Conservation (phyloP, 495 filamentous ascomycete species). For the Daldinia concentrica region DNA sequence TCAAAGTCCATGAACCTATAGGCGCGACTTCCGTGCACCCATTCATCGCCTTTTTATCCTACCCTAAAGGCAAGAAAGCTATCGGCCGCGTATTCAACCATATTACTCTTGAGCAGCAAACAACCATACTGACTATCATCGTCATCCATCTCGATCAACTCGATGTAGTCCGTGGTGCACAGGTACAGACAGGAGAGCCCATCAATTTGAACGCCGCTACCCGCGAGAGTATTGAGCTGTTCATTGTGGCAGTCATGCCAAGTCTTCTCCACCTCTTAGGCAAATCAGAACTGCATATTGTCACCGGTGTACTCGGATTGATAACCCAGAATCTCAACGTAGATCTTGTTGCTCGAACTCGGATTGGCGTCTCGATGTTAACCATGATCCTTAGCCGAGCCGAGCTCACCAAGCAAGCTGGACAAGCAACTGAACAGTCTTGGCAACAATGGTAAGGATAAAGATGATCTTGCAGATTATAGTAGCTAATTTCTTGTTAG, state of each 20-base stretch:
- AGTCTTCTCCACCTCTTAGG: constrained; percentile 87
- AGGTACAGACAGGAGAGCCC: constrained; percentile 72
- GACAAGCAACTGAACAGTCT: constrained; percentile 71
- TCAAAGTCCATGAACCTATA: constrained; percentile 93
- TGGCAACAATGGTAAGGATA: constrained; percentile 81
- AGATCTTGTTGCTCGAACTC: constrained; percentile 78
- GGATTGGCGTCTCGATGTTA: constrained; percentile 85
- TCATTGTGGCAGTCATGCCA: constrained; percentile 86
- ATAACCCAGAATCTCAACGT: constrained; percentile 84
- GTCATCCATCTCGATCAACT: constrained; percentile 91
- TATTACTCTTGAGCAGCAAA: constrained; percentile 88
- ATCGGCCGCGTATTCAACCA: constrained; percentile 95
- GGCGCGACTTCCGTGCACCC: constrained; percentile 80
- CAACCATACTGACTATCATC: constrained; percentile 94
- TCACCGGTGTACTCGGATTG: constrained; percentile 86
- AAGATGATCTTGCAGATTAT: neutral
- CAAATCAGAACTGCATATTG: constrained; percentile 88
- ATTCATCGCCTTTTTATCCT: constrained; percentile 95
- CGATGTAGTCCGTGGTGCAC: constrained; percentile 84
- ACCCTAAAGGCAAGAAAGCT: constrained; percentile 94
- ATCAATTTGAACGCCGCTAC: constrained; percentile 71
- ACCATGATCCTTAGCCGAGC: constrained; percentile 95
- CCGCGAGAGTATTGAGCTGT: constrained; percentile 91
- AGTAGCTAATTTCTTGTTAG: constrained; percentile 46
- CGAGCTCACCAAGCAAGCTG: constrained; percentile 87